A percentile compares a stretch with the other conserved stretches of the same genome.
Evolutionary conservation across 352 stramenopile genomes (phyloP).

Genomic region (Phytophthora citrophthora): DNA sequence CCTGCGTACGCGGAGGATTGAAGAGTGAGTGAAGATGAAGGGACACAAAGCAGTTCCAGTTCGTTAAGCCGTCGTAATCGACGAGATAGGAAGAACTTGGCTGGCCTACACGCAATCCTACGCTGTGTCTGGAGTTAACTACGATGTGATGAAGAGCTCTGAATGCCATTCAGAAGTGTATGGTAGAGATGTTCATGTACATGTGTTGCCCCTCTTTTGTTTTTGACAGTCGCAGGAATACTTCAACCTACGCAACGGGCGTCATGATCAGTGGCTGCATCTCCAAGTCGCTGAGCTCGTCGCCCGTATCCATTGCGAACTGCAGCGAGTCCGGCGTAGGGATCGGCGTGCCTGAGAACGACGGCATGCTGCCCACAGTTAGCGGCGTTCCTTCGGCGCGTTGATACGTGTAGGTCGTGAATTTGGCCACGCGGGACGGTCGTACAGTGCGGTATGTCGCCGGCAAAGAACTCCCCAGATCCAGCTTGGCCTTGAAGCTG

Average conservation of each 20-base stretch:
- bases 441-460: constrained; percentile 30
- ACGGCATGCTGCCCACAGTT: constrained; percentile 13
- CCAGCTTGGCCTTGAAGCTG: constrained; percentile 14
- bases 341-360: constrained; percentile 22
- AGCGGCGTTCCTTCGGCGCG: constrained; percentile 30
- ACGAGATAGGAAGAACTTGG: constrained; percentile 22
- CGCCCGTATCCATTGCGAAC: constrained; percentile 14
- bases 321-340: constrained; percentile 8
- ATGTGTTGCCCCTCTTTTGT: constrained; percentile 13
- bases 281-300: constrained; percentile 20
- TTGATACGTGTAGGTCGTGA: constrained; percentile 30
- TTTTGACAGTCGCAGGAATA: constrained; percentile 20
- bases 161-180: background rate
- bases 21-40: constrained; percentile 31
- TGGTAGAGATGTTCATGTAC: background rate
- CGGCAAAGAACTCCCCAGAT: constrained; percentile 2
- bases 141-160: constrained; percentile 17
- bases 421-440: constrained; percentile 30
- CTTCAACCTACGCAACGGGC: constrained; percentile 23
- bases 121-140: background rate
- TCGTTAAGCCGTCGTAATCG: constrained; percentile 17
- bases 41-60: background rate
- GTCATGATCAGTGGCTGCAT: constrained; percentile 33
- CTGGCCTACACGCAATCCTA: constrained; percentile 1
- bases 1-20: constrained; percentile 3